phyloP scores from a whole-genome alignment of 192 early-diverging fungal genomes.

The Rhizoclosmatium globosum region DNA sequence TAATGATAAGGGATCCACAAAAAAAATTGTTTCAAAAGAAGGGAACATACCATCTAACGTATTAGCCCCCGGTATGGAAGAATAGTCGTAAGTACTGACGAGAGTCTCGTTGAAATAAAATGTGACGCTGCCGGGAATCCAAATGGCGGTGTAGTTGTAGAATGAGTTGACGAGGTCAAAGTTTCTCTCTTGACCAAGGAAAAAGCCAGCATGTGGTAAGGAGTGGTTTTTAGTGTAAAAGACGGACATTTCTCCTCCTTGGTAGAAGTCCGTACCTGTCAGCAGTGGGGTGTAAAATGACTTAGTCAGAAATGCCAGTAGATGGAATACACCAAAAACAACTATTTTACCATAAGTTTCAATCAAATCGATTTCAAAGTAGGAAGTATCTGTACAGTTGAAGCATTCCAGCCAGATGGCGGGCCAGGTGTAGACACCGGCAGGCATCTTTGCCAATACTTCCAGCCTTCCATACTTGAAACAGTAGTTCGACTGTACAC shows the following conservation, averaged over 20 bases:
- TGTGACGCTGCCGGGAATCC: background rate
- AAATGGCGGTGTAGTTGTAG: conserved; percentile 13
- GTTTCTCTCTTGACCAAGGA: background rate
- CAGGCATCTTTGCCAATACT: background rate
- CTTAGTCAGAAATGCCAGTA: too few relatives aligned
- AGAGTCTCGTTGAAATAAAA: background rate
- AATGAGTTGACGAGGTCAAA: background rate
- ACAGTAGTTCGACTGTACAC: background rate
- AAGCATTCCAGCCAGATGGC: conserved; percentile 21
- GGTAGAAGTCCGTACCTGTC: background rate
- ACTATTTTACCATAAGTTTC: background rate
- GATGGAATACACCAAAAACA: too few relatives aligned
- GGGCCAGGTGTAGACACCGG: conserved; percentile 8
- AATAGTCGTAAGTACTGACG: background rate
- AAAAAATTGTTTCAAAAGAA: too few relatives aligned
- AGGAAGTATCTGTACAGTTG: conserved; percentile 7
- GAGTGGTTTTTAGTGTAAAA: background rate
- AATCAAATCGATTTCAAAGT: conserved; percentile 14
- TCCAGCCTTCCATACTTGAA: background rate
- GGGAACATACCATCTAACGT: background rate
- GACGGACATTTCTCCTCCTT: background rate
- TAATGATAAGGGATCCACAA: too few relatives aligned
- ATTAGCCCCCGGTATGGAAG: background rate
- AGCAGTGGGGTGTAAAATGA: too few relatives aligned
- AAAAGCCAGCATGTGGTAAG: background rate